phyloP scores from a whole-genome alignment of 352 stramenopile species.

The Phytophthora podocarpi region DNA sequence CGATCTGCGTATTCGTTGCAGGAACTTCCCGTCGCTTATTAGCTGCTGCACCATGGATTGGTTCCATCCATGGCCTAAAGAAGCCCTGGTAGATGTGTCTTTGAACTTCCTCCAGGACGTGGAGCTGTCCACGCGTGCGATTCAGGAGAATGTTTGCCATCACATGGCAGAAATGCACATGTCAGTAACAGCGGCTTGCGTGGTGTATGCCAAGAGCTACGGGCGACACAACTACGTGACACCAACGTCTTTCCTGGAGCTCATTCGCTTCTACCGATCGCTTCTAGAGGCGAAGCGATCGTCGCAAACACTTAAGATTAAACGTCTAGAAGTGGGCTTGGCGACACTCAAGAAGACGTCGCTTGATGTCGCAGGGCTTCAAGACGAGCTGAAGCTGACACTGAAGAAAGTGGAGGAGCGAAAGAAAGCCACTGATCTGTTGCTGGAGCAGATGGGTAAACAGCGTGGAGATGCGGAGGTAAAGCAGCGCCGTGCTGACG shows the following conservation, averaged over 20 bases:
- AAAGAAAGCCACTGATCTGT: constrained; percentile 85
- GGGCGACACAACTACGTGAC: constrained; percentile 93
- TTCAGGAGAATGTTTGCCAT: constrained; percentile 92
- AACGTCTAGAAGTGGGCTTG: constrained; percentile 84
- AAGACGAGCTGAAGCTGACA: constrained; percentile 86
- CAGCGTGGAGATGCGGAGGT: constrained; percentile 89
- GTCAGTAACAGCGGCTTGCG: constrained; percentile 80
- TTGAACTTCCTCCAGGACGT: constrained; percentile 86
- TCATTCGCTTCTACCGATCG: constrained; percentile 92
- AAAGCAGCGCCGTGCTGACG: constrained; percentile 82
- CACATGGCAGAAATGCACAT: constrained; percentile 94
- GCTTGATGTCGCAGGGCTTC: constrained; percentile 74
- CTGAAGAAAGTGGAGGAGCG: constrained; percentile 92
- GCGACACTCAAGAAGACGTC: constrained; percentile 86
- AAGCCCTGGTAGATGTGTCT: constrained; percentile 87
- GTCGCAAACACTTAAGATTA: constrained; percentile 64
- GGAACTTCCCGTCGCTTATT: constrained; percentile 83
- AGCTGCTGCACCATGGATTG: constrained; percentile 83
- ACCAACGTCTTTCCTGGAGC: constrained; percentile 92
- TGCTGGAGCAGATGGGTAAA: constrained; percentile 91
- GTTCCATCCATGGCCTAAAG: constrained; percentile 92
- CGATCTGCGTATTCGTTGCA: constrained; percentile 71
- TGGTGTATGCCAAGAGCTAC: constrained; percentile 74
- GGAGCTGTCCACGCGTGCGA: constrained; percentile 58
- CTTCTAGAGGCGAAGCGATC: constrained; percentile 69